Base-by-base conservation (phyloP, 2,329 filamentous ascomycete species). In the Neonectria hederae region DNA sequence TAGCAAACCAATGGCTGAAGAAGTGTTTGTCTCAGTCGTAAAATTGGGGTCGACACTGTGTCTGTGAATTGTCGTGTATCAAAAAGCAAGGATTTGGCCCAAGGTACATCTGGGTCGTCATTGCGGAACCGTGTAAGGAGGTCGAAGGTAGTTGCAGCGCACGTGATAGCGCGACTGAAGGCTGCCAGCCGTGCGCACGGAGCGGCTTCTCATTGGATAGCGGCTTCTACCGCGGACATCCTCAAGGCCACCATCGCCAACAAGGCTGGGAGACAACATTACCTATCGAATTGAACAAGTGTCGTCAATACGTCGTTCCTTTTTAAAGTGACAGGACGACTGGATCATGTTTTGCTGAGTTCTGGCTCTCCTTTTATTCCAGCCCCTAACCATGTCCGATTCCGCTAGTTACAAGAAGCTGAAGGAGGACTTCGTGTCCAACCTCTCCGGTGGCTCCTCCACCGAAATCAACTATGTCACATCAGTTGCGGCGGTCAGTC, bases 391-490 rank as follows among this genome's bases (percentile, higher is more conserved):
- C 69, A 82, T 82, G 77, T 77, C 81, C 66, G 73, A 75, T 69
- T 53, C 76, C 35, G 79, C 79, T 63, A 90, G 86, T 80, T 97
- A 97, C 84, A 99, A 97, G 82, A 88, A 91, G 74, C 86, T 91
- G 71, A 99, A 99, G 83, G 94, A 97, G 83, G 93, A 93, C 76
- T 97, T 97, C 78, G 96, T 99, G 75, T 97, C 95, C 59, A 92
- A 94, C 77, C 88, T 97, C 30, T 90, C 91, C 7, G 96, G 96
- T 43, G 93, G 96, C 63, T 86, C 89, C 32, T 89, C 97, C 65
- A 82, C 86, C 71, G 96, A 99, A 78, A 94, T 99, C 81, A 95
- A 94, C 77, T 86, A 88, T 72, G 92, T 98, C 71, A 93, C 92
- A 52, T 86, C 92, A 53, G 90, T 97, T 68, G 93, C 93, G 76